Percentiles rank a stretch among this genome's conserved stretches.
These are phyloP conservation scores for Colletotrichum somersetense DNA, from an alignment of 2,329 filamentous ascomycete genomes.

Conservation along the genomic window DNA sequence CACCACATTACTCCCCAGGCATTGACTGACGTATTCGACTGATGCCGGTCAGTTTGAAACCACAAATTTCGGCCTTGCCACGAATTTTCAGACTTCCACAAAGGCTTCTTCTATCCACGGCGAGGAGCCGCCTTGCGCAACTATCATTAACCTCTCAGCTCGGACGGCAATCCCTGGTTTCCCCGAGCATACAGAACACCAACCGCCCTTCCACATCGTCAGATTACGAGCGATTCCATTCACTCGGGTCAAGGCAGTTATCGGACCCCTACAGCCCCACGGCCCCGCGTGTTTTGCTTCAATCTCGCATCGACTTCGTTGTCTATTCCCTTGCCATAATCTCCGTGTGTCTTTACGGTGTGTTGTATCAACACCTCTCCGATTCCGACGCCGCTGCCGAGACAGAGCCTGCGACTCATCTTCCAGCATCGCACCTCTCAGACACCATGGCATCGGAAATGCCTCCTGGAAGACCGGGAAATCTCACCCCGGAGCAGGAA, in stretches of 20 bases:
- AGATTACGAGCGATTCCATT: conserved; percentile 16
- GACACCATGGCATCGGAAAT: conserved; percentile 57
- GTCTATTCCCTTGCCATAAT: conserved; percentile 32
- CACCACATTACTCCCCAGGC: conserved; percentile 8
- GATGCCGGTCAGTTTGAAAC: conserved; percentile 40
- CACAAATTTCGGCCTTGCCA: conserved; percentile 36
- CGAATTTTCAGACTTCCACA: conserved; percentile 19
- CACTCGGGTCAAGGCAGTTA: conserved; percentile 3
- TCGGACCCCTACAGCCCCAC: conserved; percentile 12
- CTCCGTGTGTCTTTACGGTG: conserved; percentile 35
- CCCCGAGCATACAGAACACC: not conserved
- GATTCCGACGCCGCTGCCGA: not conserved
- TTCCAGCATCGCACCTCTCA: conserved; percentile 2
- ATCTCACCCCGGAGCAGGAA: conserved; percentile 90
- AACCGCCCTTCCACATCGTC: conserved; percentile 8
- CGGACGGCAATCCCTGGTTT: conserved; percentile 10
- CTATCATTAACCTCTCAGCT: conserved; percentile 1
- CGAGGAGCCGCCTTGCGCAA: conserved; percentile 17
- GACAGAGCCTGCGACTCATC: not conserved
- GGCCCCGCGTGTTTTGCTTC: conserved; percentile 23
- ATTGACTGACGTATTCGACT: conserved; percentile 34
- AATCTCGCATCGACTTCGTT: conserved; percentile 37
- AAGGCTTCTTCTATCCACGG: conserved; percentile 9
- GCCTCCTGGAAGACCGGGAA: conserved; percentile 82
- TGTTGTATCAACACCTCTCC: conserved; percentile 27